Evolutionary conservation across 371 early-diverging fungal genomes (phyloP).

Genomic region (Mortierella sp.): DNA sequence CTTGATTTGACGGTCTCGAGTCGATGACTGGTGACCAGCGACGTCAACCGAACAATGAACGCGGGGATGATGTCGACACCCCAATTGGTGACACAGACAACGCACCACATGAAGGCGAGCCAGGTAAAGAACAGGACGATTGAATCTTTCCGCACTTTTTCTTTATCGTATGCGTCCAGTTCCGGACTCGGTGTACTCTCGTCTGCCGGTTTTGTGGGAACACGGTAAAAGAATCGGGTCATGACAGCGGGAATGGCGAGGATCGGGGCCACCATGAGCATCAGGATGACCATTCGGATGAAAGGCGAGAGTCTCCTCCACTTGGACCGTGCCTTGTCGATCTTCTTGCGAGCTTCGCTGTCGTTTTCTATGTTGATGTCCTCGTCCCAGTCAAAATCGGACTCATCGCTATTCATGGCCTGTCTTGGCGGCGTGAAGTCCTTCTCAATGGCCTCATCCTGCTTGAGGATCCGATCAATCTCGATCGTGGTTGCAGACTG

Average conservation of each 20-base stretch:
- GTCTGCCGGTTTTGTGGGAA: background rate
- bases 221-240: conserved; percentile 22
- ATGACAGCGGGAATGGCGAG: conserved; percentile 47
- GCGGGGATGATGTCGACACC: conserved; percentile 49
- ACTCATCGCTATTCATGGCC: conserved; percentile 52
- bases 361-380: conserved; percentile 49
- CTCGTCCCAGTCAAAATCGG: conserved; percentile 55
- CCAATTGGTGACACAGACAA: conserved; percentile 51
- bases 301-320: conserved; percentile 50
- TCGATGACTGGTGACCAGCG: conserved; percentile 21
- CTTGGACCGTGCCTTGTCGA: conserved; percentile 15
- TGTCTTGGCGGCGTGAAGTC: conserved; percentile 51
- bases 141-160: conserved; percentile 31
- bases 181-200: conserved; percentile 4
- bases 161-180: background rate
- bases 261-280: conserved; percentile 41
- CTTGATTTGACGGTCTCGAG: conserved; percentile 42
- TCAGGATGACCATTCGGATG: conserved; percentile 45
- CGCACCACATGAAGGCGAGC: conserved; percentile 51
- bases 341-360: conserved; percentile 25
- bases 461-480: conserved; percentile 52
- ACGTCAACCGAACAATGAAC: conserved; percentile 43
- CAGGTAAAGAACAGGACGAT: conserved; percentile 44
- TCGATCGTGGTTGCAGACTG: conserved; percentile 45
- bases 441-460: conserved; percentile 30